phyloP scores from a whole-genome alignment of 768 basidiomycete species.

The Lactarius pseudohatsudake region DNA sequence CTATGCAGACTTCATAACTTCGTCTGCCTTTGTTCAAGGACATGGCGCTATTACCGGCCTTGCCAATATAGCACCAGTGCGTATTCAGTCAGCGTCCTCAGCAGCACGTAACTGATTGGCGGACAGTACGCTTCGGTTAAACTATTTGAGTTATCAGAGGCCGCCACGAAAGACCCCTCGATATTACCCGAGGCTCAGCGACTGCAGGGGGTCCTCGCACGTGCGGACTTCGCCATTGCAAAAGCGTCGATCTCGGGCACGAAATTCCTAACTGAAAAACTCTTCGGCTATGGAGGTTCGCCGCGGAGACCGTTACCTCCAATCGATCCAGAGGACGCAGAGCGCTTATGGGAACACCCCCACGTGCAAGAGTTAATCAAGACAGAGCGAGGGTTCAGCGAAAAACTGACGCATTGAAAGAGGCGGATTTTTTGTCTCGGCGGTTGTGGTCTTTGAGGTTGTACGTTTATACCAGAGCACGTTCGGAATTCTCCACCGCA shows the following conservation, averaged over 20 bases:
- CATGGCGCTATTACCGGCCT: constrained; percentile 92
- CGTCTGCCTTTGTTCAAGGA: constrained; percentile 68
- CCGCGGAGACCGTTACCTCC: constrained; percentile 79
- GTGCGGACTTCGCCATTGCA: constrained; percentile 77
- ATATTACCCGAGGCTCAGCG: constrained; percentile 66
- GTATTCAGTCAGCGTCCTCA: constrained; percentile 24
- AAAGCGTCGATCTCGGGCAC: constrained; percentile 78
- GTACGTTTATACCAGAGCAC: neutral
- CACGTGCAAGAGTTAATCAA: constrained; percentile 68
- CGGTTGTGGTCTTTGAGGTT: neutral
- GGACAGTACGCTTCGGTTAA: constrained; percentile 55
- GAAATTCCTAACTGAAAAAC: constrained; percentile 73
- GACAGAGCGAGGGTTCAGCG: constrained; percentile 57
- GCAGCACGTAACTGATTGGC: neutral
- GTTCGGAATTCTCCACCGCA: neutral
- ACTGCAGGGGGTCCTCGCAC: constrained; percentile 78
- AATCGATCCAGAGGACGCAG: constrained; percentile 53
- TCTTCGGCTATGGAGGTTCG: constrained; percentile 77
- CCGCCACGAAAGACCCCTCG: constrained; percentile 52
- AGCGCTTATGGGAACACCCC: constrained; percentile 68
- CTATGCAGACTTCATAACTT: constrained; percentile 78
- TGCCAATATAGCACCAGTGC: constrained; percentile 77
- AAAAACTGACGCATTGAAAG: constrained; percentile 36
- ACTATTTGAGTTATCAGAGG: constrained; percentile 62
- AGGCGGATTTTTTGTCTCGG: neutral